Evolutionary conservation across 257 asterid genomes (phyloP), one percentile per base, ranked within the genome.

Genomic region (Solanum clarkiae): DNA sequence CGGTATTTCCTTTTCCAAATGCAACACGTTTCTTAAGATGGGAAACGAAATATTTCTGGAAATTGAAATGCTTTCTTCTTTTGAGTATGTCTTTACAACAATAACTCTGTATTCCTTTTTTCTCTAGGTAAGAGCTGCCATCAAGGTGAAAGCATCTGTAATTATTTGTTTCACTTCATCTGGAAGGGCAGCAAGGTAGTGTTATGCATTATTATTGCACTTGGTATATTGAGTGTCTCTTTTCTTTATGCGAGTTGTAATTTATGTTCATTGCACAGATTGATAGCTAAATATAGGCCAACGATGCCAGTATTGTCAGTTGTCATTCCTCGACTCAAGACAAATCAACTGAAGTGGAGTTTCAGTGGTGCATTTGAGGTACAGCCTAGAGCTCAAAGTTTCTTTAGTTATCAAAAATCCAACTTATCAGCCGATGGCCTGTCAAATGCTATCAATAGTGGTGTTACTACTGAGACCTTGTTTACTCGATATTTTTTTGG

Each of bases 291-390:
- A 89, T 95, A 95, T 88, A 92, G 98, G 92, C 98, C 99, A 68
- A 94, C 97, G 8, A 95, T 95, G 99, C 99, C 99, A 22, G 98
- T 94, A 22, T 86, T 95, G 79, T 94, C 97, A 14, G 99, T 94
- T 68, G 97, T 95, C 85, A 95, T 95, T 84, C 98, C 99, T 87
- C 93, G 97, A n/a, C 93, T 95, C 86, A 94, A 91, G 95, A 95
- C 97, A 47, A 95, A 95, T 89, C 99, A 95, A 87, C 90, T 95
- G 84, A 92, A 90, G 89, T 95, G 99, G 99, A 93, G 94, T 54
- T 95, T 95, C 82, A 93, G 75, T 26, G 98, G 99, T 88, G 99
- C 98, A 71, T 95, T 94, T 88, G 98, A 95, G 99, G 99, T 95
- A 90, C 20, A 26, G 8, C 54, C 57, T 47, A 26, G 13, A 26